These are phyloP conservation scores for Cylindrotheca closterium DNA, from an alignment of 108 stramenopile species.

Conservation along the genomic window DNA sequence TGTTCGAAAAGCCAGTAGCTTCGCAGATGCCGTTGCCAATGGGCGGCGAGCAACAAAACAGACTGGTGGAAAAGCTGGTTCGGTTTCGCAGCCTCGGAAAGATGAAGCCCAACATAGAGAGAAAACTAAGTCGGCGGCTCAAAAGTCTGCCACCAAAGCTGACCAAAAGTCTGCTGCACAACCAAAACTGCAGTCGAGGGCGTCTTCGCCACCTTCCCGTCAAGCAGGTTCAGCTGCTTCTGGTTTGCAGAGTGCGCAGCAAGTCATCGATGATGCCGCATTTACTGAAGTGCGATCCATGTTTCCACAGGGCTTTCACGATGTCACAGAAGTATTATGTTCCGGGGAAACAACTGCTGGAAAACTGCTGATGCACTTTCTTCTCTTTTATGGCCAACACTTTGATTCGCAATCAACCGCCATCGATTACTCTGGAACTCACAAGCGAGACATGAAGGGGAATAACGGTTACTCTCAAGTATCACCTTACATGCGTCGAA, in stretches of 20 bases:
- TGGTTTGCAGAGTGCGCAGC: background rate
- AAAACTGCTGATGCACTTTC: constrained; percentile 85
- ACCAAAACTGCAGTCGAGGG: no score
- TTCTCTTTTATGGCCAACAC: constrained; percentile 82
- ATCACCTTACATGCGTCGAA: constrained; percentile 62
- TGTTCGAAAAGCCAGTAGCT: constrained; percentile 13
- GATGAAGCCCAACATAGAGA: background rate
- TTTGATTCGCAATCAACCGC: constrained; percentile 78
- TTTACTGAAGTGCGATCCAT: constrained; percentile 18
- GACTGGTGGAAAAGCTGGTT: background rate
- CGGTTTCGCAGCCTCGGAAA: background rate
- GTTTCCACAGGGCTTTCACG: constrained; percentile 80
- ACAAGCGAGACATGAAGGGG: constrained; percentile 32
- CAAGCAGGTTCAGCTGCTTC: background rate
- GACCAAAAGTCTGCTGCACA: background rate
- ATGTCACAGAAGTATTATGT: constrained; percentile 83
- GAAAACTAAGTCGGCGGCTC: background rate
- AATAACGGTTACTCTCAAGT: constrained; percentile 35
- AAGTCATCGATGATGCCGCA: background rate
- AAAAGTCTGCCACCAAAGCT: background rate
- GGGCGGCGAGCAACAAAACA: background rate
- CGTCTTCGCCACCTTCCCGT: background rate
- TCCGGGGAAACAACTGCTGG: constrained; percentile 81
- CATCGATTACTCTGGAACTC: constrained; percentile 73
- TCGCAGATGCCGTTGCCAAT: constrained; percentile 38